Evolutionary conservation across 108 stramenopile species (phyloP).

Genomic region (Nitzschia sp.): DNA sequence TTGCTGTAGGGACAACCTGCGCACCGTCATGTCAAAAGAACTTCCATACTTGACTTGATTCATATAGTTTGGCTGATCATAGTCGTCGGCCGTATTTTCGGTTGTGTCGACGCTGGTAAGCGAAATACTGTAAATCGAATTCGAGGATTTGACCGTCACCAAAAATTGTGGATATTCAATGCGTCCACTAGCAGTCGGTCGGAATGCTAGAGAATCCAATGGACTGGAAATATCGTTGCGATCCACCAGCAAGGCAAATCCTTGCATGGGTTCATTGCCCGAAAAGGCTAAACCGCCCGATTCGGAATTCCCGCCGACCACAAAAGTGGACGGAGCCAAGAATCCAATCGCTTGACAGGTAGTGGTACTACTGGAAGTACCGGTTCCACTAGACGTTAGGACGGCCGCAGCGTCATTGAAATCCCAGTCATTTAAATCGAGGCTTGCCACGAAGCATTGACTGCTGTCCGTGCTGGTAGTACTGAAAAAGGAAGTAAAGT

Average conservation of each 20-base stretch:
- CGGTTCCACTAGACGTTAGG: neutral
- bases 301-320: constrained; percentile 17
- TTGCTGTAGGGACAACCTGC: neutral
- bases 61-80: constrained; percentile 20
- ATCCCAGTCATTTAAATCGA: neutral
- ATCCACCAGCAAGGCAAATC: constrained; percentile 17
- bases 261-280: neutral
- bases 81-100: neutral
- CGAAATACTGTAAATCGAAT: neutral
- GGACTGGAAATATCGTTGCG: neutral
- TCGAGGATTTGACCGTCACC: neutral
- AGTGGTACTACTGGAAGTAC: neutral
- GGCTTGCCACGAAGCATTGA: neutral
- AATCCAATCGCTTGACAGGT: constrained; percentile 1
- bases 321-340: neutral
- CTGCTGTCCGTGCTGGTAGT: neutral
- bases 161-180: constrained; percentile 8
- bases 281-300: neutral
- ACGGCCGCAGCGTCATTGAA: neutral
- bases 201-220: neutral
- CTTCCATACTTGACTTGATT: constrained; percentile 21
- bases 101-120: neutral
- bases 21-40: constrained; percentile 29
- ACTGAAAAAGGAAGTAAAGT: neutral
- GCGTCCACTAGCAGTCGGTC: neutral